Evolutionary conservation across 2,329 filamentous ascomycete genomes (phyloP).

Genomic region (Diplodia mutila): DNA sequence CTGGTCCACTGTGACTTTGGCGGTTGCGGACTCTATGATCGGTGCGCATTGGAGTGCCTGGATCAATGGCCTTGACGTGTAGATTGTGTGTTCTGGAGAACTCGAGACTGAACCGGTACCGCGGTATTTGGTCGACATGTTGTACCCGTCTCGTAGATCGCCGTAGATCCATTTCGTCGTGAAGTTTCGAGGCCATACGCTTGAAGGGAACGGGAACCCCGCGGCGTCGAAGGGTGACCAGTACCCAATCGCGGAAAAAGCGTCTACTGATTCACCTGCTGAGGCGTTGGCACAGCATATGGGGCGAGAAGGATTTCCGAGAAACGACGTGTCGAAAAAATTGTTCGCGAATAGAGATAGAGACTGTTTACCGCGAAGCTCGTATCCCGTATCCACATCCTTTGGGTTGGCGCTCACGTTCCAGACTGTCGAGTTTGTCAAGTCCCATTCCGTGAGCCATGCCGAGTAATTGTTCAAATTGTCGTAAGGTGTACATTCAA

Average conservation of each 20-base stretch:
- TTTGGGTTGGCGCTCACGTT: not conserved
- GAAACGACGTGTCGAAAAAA: not conserved
- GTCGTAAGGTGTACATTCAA: not conserved
- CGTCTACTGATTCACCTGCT: not conserved
- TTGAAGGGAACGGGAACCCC: constrained; percentile 28
- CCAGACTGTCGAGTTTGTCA: not conserved
- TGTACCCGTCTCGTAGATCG: not conserved
- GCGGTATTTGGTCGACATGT: not conserved
- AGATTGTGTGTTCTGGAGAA: not conserved
- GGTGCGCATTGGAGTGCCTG: not conserved
- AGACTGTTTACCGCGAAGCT: not conserved
- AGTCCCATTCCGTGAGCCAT: not conserved
- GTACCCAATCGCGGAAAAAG: not conserved
- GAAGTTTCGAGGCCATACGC: not conserved
- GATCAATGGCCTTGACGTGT: not conserved
- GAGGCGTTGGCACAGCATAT: not conserved
- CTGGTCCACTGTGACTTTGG: not conserved
- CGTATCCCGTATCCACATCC: not conserved
- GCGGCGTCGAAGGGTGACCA: not conserved
- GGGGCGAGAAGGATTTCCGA: not conserved
- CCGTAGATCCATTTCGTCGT: not conserved
- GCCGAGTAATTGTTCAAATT: not conserved
- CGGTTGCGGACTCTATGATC: not conserved
- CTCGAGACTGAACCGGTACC: not conserved
- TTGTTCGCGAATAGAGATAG: not conserved